Conservation (phyloP, 2,329 filamentous ascomycete species). For the Escovopsis weberi region DNA sequence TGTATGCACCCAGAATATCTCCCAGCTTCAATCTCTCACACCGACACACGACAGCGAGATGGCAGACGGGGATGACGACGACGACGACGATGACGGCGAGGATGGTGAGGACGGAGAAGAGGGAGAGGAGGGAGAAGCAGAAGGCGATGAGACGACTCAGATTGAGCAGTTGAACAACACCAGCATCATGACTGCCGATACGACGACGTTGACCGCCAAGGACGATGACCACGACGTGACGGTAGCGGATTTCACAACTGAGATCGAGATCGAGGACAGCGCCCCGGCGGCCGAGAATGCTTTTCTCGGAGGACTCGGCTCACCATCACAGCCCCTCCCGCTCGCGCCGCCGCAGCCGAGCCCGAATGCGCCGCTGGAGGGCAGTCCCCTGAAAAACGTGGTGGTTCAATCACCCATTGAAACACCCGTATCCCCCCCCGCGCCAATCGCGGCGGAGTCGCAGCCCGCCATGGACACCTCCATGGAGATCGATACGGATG, state of each 20-base stretch:
- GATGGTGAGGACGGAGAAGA: constrained; percentile 33
- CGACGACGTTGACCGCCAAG: constrained; percentile 3
- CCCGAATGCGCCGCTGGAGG: constrained; percentile 23
- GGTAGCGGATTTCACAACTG: constrained; percentile 17
- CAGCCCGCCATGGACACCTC: constrained; percentile 9
- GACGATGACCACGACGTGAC: constrained; percentile 23
- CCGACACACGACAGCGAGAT: constrained; percentile 37
- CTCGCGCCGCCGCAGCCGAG: constrained; percentile 17
- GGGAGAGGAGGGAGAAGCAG: constrained; percentile 32
- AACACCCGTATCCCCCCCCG: not conserved
- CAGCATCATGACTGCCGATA: constrained; percentile 14
- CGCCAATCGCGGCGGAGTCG: not conserved
- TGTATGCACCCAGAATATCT: constrained; percentile 19
- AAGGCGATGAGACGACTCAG: constrained; percentile 30
- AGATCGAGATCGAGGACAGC: constrained; percentile 15
- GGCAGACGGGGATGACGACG: constrained; percentile 35
- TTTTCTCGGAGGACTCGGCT: not conserved
- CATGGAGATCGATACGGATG: constrained; percentile 13
- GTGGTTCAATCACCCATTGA: constrained; percentile 30
- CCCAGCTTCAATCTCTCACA: constrained; percentile 28
- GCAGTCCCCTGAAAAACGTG: constrained; percentile 39
- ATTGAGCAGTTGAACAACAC: constrained; percentile 15
- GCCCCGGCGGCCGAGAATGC: constrained; percentile 9
- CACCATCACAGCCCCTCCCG: constrained; percentile 17
- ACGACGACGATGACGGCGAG: constrained; percentile 26